Evolutionary conservation across 257 asterid species (phyloP), one percentile per base, ranked within the genome.

Genomic region (Solanum neorickii): DNA sequence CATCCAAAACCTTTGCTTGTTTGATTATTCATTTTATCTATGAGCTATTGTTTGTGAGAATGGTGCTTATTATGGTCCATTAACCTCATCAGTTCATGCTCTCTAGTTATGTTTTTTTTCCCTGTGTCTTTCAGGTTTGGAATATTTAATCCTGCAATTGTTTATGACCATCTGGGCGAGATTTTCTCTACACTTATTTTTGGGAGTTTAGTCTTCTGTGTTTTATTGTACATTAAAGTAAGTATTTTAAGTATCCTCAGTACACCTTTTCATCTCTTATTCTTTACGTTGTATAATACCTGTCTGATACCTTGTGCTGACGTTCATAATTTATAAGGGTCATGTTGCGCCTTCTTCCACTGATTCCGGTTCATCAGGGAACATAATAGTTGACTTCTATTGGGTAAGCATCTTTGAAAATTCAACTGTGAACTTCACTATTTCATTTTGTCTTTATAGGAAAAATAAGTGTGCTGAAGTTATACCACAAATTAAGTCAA

Each of bases 331-430:
- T 21, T 39, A 6, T 80, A 86, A 96, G 98, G 98, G 98, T 87
- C 96, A 89, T 68, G 83, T 95, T 84, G 95, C 95, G 27, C 99
- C 98, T 87, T 96, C 99, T 72, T 95, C 98, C 87, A 84, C 94
- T n/a, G 98, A 96, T 92, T 94, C 98, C 65, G 99, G 99, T 56
- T 96, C 98, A 72, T 90, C 94, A 3, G 99, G 99, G 89, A 96
- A 96, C 90, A 86, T 96, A 86, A 94, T 96, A 29, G 93, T 96
- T 46, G 99, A 96, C 91, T 96, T 96, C 91, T 96, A 96, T 72
- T 96, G 99, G 99, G 98, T 96, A 87, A 93, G 95, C 86, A 88
- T 84, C 65, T 86, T 76, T 12, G 29, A 56, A 49, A 3, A 27
- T 47, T 82, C 13, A 21, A n/a, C 18, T 76, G 35, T 42, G 5